Base-by-base conservation (phyloP, 2,329 filamentous ascomycete genomes). In the Epichloe aotearoae region DNA sequence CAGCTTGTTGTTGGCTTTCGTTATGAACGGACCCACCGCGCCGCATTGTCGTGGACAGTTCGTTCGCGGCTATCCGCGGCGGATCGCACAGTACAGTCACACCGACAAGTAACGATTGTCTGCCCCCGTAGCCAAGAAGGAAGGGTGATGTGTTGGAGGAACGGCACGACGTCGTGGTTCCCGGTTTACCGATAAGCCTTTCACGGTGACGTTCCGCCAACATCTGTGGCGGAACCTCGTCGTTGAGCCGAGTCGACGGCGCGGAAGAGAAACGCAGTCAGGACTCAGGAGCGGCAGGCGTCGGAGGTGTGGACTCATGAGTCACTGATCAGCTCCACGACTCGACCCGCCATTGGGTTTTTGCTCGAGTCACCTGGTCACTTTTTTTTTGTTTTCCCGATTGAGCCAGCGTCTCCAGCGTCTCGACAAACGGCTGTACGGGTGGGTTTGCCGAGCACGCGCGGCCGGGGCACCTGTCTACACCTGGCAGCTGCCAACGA, bases 401-500 rank as follows among this genome's bases (percentile, higher is more conserved):
- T 50, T 44, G 12, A 44, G 33, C 49, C 12, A 15, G 26, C 26
- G 8, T 30, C 26, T 30, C 49, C 12, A 15, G 26, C 26, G 8
- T 30, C 26, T 30, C 3, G 8, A 30, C 2, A 30, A 10, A 10
- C 26, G 8, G 26, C 3, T 30, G 26, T 30, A 36, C 47, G 40
- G 47, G 47, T 44, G 47, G 47, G 47, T 44, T 40, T 49, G 30
- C 47, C 47, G 40, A 44, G 47, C 17, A 38, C 40, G 47, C 40
- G 47, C 30, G 47, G 47, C 47, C n/a, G 12, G 42, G 8, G 26
- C 26, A 30, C 26, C 42, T 26, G 40, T 19, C 6, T 14, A 11
- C 17, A 30, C 15, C 37, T 15, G 14, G 6, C 10, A 11, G 47
- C 39, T 30, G 11, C 47, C 47, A 44, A 42, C 39, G 40, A 40